Conservation (phyloP, 352 stramenopile genomes). For the Phytophthora sansomeana region DNA sequence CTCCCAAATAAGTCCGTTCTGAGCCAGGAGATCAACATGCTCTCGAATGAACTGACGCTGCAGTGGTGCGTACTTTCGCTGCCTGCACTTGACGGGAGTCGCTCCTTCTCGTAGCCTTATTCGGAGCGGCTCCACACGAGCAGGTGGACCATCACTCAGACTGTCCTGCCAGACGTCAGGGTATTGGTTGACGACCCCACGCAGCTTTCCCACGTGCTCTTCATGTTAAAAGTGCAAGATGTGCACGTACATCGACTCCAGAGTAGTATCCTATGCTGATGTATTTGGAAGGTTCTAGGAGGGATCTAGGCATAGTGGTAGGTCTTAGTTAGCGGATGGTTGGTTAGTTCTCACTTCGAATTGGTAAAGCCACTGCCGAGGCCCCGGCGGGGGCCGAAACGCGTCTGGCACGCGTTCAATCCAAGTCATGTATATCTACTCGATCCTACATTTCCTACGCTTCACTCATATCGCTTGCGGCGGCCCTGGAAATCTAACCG, state of each 20-base stretch:
- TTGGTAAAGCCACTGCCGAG: no score
- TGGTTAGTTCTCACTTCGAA: no score
- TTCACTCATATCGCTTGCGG: not conserved
- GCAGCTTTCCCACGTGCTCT: not conserved
- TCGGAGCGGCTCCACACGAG: not conserved
- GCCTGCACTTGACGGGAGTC: not conserved
- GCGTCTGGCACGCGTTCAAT: no score
- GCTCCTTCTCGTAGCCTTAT: not conserved
- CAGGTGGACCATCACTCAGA: not conserved
- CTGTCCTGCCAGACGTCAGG: slow-evolving; percentile 1
- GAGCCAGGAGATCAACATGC: not conserved
- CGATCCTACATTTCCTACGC: no score
- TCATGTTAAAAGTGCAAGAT: no score
- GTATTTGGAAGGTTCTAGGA: no score
- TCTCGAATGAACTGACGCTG: slow-evolving; percentile 10
- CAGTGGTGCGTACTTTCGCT: slow-evolving; percentile 7
- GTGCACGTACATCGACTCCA: no score
- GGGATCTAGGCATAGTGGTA: no score
- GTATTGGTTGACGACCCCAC: not conserved
- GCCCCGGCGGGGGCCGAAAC: no score
- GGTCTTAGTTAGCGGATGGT: no score
- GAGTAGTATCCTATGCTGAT: no score
- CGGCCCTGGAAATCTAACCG: not conserved
- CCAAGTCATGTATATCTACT: no score
- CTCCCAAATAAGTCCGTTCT: slow-evolving; percentile 2